Base-by-base conservation (phyloP, 1,139 yeast species). In the Scheffersomyces stambukii region DNA sequence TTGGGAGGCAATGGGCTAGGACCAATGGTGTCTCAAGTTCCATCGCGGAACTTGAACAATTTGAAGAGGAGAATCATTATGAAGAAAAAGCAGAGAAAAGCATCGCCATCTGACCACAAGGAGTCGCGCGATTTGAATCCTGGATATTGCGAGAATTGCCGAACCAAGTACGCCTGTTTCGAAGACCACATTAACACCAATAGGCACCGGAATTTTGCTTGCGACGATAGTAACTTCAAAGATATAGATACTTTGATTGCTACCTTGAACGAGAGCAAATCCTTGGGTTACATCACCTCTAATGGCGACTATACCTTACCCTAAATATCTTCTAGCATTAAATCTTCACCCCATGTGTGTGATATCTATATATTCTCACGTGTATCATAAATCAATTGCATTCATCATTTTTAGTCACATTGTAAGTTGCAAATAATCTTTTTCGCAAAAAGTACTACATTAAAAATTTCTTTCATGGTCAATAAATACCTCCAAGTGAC, bases 121-220 rank as follows among this genome's bases (percentile, higher is more conserved):
- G n/a, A n/a, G n/a, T n/a, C n/a, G n/a, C 31, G 51, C 32, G 70
- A 62, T 25, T 43, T 47, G 33, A 64, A 57, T 22, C 71, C 79
- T 2, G 95, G 95, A 0, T 86, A 84, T 55, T 91, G 98, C 59
- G 99, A 91, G 51, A 93, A 91, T 54, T 91, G 99, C 55, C 71
- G 93, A 19, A 85, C 82, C 41, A 81, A 82, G 50, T 91, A 84
- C 50, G 89, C 83, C 30, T 75, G 76, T 43, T 81, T 89, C 49
- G 83, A 78, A 17, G 85, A 76, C 32, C 99, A 91, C 50, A 73
- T 86, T 28, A 50, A 51, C 18, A 70, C 86, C 14, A 75, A 74
- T 27, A 75, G 81, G 43, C 99, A 93, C 54, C 68, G 84, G 25
- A 74, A 76, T 35, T 89, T 86, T 61, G 97, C 98, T 4, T 60